Evolutionary conservation across 179 eudicot genomes (phyloP).

Genomic region (Sideroxylon spinosum): DNA sequence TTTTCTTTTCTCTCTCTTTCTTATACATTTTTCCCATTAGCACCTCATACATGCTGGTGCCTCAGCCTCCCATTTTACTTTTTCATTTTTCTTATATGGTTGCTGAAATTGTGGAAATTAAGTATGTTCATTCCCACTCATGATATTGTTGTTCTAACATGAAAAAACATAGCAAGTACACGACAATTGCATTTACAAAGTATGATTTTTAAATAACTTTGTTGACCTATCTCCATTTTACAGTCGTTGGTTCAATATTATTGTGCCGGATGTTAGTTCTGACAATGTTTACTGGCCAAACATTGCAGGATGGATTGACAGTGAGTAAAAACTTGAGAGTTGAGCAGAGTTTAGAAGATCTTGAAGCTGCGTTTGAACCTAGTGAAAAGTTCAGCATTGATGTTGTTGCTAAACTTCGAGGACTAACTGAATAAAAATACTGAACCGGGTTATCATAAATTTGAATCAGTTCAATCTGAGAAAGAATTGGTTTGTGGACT

Average conservation of each 20-base stretch:
- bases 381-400: conserved; percentile 30
- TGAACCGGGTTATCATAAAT: neutral
- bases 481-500: neutral
- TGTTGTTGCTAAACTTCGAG: conserved; percentile 17
- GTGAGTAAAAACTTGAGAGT: conserved; percentile 32
- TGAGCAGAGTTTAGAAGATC: conserved; percentile 38
- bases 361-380: conserved; percentile 32
- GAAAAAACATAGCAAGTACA: no score
- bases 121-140: neutral
- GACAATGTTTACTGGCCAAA: neutral
- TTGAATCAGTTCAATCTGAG: neutral
- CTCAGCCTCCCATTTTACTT: no score
- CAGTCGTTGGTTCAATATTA: neutral
- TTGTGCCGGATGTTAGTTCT: neutral
- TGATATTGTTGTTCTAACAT: neutral
- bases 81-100: no score
- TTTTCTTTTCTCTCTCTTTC: neutral
- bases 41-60: no score
- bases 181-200: no score
- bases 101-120: neutral
- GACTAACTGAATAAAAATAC: neutral
- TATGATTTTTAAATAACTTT: neutral
- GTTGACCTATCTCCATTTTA: neutral
- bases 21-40: no score
- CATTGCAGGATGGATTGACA: conserved; percentile 30